Evolutionary conservation across 2,329 filamentous ascomycete genomes (phyloP), one percentile per base, ranked within the genome.

Genomic region (Verticillium dahliae): DNA sequence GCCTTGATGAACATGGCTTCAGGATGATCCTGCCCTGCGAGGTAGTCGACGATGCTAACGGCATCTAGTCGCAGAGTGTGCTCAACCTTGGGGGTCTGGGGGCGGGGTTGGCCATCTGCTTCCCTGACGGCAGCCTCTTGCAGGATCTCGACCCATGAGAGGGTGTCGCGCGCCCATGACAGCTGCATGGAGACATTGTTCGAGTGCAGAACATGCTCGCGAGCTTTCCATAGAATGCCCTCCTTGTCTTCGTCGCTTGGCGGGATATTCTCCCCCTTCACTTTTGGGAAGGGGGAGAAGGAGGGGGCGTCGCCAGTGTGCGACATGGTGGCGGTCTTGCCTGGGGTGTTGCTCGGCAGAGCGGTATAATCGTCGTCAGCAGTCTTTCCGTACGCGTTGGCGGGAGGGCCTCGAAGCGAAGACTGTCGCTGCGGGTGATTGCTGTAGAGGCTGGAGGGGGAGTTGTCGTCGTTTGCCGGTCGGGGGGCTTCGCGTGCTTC

Each of bases 151-250:
- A 94, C 91, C 80, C 92, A 97, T 60, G 88, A 86, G 62, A 99
- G 82, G 55, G 92, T 89, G 76, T 98, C 95, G 71, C 96, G 90
- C 50, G 95, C 94, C 95, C 95, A 99, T 63, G 91, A 91, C 70
- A 99, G 84, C 78, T 99, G 95, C 87, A 96, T 96, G 68, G 96
- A 89, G 57, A 96, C 92, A 73, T 99, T 93, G 70, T 96, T 96
- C 56, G 92, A 97, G 71, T 92, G 91, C 65, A 99, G 82, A 39
- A 98, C 94, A 62, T 90, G 85, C 64, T 90, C 79, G 61, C 94
- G 87, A 38, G 92, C 92, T 72, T 88, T 89, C 78, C 96, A 95
- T 60, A 99, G 78, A 57, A 92, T 92, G 35, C 90, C 87, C 75
- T 97, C 95, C 76, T 96, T 93, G 72, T 97, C 92, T 67, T 97